Evolutionary conservation across 495 filamentous ascomycete genomes (phyloP).

Genomic region (Aspergillus carlsbadensis): DNA sequence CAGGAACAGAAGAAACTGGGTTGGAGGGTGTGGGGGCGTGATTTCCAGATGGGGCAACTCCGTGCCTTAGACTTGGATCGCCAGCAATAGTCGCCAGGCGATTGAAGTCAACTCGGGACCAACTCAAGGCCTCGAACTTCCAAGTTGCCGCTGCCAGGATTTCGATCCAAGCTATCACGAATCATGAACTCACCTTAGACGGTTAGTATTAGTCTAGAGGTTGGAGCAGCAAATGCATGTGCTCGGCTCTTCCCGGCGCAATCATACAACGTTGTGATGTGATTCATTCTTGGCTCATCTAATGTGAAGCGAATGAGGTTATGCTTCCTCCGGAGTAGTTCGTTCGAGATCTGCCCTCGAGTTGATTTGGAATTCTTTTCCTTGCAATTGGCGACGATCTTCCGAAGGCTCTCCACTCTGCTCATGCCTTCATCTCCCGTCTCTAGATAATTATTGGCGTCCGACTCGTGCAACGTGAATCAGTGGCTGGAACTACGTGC

Average conservation of each 20-base stretch:
- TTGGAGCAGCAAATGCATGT: neutral
- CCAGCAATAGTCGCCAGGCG: neutral
- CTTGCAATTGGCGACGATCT: neutral
- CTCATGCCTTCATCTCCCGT: neutral
- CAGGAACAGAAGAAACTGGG: constrained; percentile 1
- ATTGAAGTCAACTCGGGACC: no score
- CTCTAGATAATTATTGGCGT: neutral
- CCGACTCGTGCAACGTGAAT: constrained; percentile 1
- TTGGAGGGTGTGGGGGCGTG: constrained; percentile 9
- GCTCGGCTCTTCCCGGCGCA: constrained; percentile 5
- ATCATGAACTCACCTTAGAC: no score
- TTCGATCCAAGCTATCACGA: no score
- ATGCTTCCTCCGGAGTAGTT: neutral
- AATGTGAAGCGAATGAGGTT: no score
- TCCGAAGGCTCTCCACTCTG: neutral
- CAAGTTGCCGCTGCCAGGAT: no score
- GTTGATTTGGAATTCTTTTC: constrained; percentile 2
- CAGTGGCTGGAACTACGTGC: constrained; percentile 7
- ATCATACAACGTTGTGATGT: no score
- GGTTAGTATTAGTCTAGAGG: no score
- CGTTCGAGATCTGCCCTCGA: neutral
- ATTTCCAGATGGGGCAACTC: constrained; percentile 2
- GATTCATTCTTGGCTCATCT: neutral
- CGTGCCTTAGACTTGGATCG: constrained; percentile 16
- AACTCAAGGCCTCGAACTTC: no score